phyloP scores from a whole-genome alignment of 2,329 filamentous ascomycete species.

The Parastagonospora avenae region DNA sequence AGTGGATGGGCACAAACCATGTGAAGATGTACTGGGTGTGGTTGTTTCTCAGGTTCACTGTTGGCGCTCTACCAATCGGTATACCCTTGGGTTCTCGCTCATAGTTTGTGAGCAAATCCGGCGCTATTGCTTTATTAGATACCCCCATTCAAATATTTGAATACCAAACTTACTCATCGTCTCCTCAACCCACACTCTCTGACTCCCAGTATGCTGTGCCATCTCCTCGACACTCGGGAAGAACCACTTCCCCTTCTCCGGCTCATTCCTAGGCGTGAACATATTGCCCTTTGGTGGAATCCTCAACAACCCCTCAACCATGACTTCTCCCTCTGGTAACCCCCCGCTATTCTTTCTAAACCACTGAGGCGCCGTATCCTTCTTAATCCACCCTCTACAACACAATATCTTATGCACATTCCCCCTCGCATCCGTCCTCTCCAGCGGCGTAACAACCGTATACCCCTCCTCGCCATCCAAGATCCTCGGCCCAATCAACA shows the following conservation, averaged over 20 bases:
- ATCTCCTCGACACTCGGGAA: slow-evolving; percentile 94
- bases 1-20: slow-evolving; percentile 67
- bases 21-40: slow-evolving; percentile 99
- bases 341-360: slow-evolving; percentile 61
- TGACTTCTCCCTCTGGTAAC: slow-evolving; percentile 72
- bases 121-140: slow-evolving; percentile 60
- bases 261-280: slow-evolving; percentile 91
- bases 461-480: slow-evolving; percentile 89
- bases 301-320: slow-evolving; percentile 81
- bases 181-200: slow-evolving; percentile 92
- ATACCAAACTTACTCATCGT: slow-evolving; percentile 73
- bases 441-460: slow-evolving; percentile 88
- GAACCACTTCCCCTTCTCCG: slow-evolving; percentile 84
- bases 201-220: slow-evolving; percentile 79
- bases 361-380: slow-evolving; percentile 70
- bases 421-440: slow-evolving; percentile 63
- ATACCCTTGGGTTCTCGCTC: slow-evolving; percentile 80
- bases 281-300: slow-evolving; percentile 97
- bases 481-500: slow-evolving; percentile 91
- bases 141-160: slow-evolving; percentile 13
- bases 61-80: slow-evolving; percentile 83
- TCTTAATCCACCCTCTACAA: slow-evolving; percentile 89
- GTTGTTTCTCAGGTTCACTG: slow-evolving; percentile 94
- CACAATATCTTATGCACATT: slow-evolving; percentile 71
- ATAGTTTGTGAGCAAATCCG: slow-evolving; percentile 76